Conservation (phyloP, 805 yeast species). For the Aciculoconidium aculeatum region DNA sequence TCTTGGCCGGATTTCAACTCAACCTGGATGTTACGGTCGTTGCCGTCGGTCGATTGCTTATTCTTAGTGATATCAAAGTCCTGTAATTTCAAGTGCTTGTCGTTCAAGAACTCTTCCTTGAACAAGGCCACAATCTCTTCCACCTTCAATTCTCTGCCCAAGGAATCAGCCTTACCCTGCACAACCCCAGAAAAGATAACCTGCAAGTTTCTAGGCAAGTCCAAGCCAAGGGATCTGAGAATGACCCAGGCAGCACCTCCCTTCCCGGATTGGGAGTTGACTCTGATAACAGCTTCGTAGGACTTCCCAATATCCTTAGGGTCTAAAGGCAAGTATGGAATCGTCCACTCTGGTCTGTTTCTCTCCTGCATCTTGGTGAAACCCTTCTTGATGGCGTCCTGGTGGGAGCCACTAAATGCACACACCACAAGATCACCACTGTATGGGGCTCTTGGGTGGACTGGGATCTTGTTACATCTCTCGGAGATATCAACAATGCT, state of each 20-base stretch:
- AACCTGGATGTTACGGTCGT: slow-evolving; percentile 18
- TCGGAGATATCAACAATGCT: slow-evolving; percentile 64
- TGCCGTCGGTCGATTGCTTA: slow-evolving; percentile 6
- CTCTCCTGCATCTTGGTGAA: slow-evolving; percentile 38
- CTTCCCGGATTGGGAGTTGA: slow-evolving; percentile 82
- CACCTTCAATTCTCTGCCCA: slow-evolving; percentile 65
- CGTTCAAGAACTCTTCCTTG: slow-evolving; percentile 45
- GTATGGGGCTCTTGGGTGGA: slow-evolving; percentile 72
- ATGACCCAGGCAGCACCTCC: slow-evolving; percentile 87
- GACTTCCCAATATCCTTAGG: slow-evolving; percentile 77
- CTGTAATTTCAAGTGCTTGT: slow-evolving; percentile 10
- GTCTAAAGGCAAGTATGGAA: slow-evolving; percentile 76
- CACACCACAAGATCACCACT: slow-evolving; percentile 79
- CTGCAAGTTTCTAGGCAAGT: slow-evolving; percentile 68
- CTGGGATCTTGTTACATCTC: slow-evolving; percentile 71
- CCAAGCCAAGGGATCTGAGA: slow-evolving; percentile 63
- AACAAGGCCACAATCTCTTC: slow-evolving; percentile 59
- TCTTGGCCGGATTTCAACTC: slow-evolving; percentile 12
- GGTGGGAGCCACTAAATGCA: slow-evolving; percentile 83
- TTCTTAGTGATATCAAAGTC: slow-evolving; percentile 20
- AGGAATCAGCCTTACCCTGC: slow-evolving; percentile 55
- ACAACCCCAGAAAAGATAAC: slow-evolving; percentile 61
- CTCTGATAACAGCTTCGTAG: slow-evolving; percentile 78
- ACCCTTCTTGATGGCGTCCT: slow-evolving; percentile 72
- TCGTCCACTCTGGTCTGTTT: slow-evolving; percentile 41